Evolutionary conservation across 1,284 basidiomycete genomes (phyloP).

Genomic region (Thelephora terrestris): DNA sequence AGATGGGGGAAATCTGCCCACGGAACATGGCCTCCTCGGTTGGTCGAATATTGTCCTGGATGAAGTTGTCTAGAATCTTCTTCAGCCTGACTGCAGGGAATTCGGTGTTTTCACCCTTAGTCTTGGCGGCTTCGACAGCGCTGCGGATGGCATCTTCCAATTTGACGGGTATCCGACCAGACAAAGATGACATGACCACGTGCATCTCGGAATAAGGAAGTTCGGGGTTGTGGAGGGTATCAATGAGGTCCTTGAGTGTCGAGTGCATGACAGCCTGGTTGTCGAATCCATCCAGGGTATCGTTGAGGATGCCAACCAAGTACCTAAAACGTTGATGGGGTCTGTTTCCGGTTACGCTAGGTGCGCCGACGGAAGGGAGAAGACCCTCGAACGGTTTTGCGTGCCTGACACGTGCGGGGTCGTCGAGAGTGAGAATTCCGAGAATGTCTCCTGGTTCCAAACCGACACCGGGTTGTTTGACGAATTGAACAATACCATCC

Average conservation of each 20-base stretch:
- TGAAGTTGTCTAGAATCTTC: constrained; percentile 78
- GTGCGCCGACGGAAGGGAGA: constrained; percentile 78
- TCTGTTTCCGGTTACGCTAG: constrained; percentile 84
- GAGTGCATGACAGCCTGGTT: constrained; percentile 82
- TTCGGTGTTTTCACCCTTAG: constrained; percentile 60
- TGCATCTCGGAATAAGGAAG: constrained; percentile 85
- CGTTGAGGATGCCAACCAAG: constrained; percentile 74
- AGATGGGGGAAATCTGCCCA: constrained; percentile 61
- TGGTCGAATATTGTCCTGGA: constrained; percentile 73
- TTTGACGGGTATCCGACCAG: constrained; percentile 88
- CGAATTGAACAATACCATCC: constrained; percentile 92
- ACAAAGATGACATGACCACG: constrained; percentile 82
- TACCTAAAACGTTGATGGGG: constrained; percentile 81
- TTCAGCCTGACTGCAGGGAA: constrained; percentile 82
- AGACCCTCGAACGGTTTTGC: constrained; percentile 97
- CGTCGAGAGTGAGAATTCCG: constrained; percentile 94
- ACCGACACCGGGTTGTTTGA: constrained; percentile 96
- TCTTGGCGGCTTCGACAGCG: constrained; percentile 67
- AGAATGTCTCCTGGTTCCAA: constrained; percentile 97
- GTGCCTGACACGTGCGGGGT: constrained; percentile 94
- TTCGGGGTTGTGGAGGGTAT: constrained; percentile 72
- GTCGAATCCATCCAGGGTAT: constrained; percentile 93
- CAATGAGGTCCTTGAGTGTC: constrained; percentile 76
- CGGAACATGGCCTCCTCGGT: constrained; percentile 76
- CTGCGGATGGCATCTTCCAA: constrained; percentile 83